Evolutionary conservation across 2,329 filamentous ascomycete genomes (phyloP), one percentile per base, ranked within the genome.

Genomic region (Coniochaeta sp.): DNA sequence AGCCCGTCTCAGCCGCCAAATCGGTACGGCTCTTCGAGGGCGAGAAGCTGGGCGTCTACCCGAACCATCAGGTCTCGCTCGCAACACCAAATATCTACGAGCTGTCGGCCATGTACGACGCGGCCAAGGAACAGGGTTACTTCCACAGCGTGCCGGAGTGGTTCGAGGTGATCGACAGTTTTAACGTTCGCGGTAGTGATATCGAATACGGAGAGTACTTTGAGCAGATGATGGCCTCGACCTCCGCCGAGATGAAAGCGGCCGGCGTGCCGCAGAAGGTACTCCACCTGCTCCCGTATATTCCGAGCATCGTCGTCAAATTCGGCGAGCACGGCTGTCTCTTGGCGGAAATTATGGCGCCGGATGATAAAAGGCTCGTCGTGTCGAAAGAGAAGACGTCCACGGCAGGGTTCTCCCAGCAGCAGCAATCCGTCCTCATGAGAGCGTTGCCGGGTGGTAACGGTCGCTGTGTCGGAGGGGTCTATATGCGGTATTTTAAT

Each of bases 1-100:
- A 98, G 73, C 93, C 95, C 1, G 95, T 98, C 7, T 96, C 91
- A 1, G 86, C 83, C 1, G 86, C 85, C 62, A 99, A 98, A 77
- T 84, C 90, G 4, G 78, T 81, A 55, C 81, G 85, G 9, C 78
- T 93, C 6, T 96, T 95, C 74, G 75, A 19, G 36, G 55, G 55
- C 38, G 24, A 40, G 19, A 43, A 72, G 24, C 72, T 83, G 26
- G 71, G 73, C 14, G 73, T 81, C 62, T 93, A 79, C 76, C 91
- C 84, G 1, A 71, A 75, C 22, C 74, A 88, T 9, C 79, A 82
- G n/a, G 77, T 95, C 64, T 83, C 90, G 71, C 80, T 97, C 11
- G 84, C 88, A 2, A 90, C 91, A 1, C 95, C 95, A 1, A 99
- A 98, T 72, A 81, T 81, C 55, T 82, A 90, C 68, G 95, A 99